A percentile compares a stretch with the other conserved stretches of the same genome.
Evolutionary conservation across 352 stramenopile species (phyloP).

Genomic region (Blastocystis sp.): DNA sequence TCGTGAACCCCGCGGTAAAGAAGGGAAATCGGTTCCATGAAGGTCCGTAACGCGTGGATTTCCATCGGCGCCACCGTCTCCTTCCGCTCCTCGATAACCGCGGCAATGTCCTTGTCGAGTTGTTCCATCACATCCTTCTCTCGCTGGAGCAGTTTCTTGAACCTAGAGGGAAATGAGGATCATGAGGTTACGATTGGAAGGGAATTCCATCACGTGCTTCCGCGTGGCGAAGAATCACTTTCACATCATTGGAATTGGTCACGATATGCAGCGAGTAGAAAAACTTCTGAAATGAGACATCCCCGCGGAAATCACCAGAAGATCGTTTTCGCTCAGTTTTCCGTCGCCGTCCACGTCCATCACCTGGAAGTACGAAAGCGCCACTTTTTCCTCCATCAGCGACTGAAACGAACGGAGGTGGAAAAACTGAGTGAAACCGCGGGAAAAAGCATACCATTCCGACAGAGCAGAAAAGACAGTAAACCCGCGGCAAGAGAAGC

Average conservation of each 20-base stretch:
- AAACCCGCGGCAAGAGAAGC: background rate
- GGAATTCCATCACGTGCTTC: background rate
- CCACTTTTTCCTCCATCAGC: background rate
- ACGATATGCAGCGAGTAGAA: background rate
- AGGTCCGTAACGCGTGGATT: background rate
- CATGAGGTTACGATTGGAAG: background rate
- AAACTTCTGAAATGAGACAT: background rate
- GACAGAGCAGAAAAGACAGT: background rate
- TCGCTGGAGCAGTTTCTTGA: background rate
- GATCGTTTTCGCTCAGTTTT: background rate
- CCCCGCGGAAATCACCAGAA: background rate
- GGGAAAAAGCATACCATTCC: background rate
- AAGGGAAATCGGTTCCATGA: background rate
- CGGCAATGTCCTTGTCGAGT: background rate
- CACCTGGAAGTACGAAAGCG: conserved; percentile 16
- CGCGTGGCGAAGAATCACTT: background rate
- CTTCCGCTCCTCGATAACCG: background rate
- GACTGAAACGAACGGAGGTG: background rate
- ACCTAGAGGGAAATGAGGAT: background rate
- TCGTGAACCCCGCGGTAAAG: conserved; percentile 21
- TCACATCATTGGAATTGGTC: background rate
- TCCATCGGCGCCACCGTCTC: conserved; percentile 1
- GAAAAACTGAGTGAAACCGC: background rate
- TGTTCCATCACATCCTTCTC: conserved; percentile 26
- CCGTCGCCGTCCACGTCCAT: background rate